Percentiles rank a stretch among this genome's conserved stretches.
Conservation (phyloP, 208 protist genomes). For the Wallacemonas collosoma region DNA sequence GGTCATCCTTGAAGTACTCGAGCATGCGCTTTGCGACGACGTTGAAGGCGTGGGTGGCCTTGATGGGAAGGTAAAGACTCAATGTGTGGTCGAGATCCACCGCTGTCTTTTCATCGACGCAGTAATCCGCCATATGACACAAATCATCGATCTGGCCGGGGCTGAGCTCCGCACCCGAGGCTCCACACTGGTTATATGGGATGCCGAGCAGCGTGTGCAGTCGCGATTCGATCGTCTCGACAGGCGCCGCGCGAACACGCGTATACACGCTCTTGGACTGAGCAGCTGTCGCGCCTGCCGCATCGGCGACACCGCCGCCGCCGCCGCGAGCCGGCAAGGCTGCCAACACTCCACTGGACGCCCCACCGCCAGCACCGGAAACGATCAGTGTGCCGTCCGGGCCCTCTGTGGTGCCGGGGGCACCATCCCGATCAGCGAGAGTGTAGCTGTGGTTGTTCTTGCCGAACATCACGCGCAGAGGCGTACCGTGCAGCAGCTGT, state of each 20-base stretch:
- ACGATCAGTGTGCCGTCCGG: constrained; percentile 20
- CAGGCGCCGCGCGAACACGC: constrained; percentile 53
- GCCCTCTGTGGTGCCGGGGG: constrained; percentile 39
- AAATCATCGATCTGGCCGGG: constrained; percentile 74
- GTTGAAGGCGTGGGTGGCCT: constrained; percentile 76
- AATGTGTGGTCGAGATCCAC: constrained; percentile 62
- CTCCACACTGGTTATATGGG: constrained; percentile 79
- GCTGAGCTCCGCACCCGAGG: constrained; percentile 54
- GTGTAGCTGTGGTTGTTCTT: constrained; percentile 81
- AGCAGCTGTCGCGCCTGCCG: constrained; percentile 5
- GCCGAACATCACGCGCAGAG: constrained; percentile 82
- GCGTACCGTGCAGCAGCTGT: constrained; percentile 57
- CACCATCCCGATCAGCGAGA: constrained; percentile 57
- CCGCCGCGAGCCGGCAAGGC: constrained; percentile 48
- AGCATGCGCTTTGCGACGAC: constrained; percentile 82
- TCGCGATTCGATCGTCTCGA: constrained; percentile 66
- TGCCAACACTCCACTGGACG: constrained; percentile 41
- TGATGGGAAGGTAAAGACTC: constrained; percentile 60
- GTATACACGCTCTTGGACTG: constrained; percentile 36
- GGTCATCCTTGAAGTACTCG: constrained; percentile 74
- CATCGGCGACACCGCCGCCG: constrained; percentile 22
- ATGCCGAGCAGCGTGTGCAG: constrained; percentile 67
- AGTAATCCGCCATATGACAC: constrained; percentile 69
- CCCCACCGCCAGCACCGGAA: constrained; percentile 11
- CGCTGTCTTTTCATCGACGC: constrained; percentile 56